Evolutionary conservation across 1,139 yeast species (phyloP).

Genomic region (Candida neerlandica): DNA sequence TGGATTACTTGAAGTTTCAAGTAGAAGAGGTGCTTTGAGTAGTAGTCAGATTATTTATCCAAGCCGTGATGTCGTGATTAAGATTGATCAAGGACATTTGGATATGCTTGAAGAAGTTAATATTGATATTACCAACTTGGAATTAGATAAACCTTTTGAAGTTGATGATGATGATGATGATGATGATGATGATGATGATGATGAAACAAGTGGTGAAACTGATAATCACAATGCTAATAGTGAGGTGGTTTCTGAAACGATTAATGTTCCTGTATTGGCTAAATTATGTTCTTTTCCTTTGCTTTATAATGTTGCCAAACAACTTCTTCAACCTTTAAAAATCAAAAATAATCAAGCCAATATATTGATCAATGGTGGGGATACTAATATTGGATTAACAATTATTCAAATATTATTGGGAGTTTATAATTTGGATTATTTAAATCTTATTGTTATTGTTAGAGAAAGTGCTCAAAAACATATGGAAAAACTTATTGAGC

Average conservation of each 20-base stretch:
- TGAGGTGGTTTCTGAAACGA: background rate
- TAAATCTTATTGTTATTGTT: slow-evolving; percentile 36
- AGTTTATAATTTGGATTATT: slow-evolving; percentile 24
- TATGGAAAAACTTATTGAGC: slow-evolving; percentile 27
- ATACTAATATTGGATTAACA: slow-evolving; percentile 42
- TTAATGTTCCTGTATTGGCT: slow-evolving; percentile 33
- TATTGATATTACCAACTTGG: slow-evolving; percentile 18
- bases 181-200: slow-evolving; percentile 14
- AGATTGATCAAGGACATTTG: slow-evolving; percentile 28
- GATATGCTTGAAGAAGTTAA: slow-evolving; percentile 24
- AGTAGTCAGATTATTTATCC: slow-evolving; percentile 40
- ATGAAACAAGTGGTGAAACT: slow-evolving; percentile 4
- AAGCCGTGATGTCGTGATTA: slow-evolving; percentile 32
- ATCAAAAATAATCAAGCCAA: slow-evolving; percentile 22
- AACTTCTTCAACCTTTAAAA: slow-evolving; percentile 33
- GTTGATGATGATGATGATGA: slow-evolving; percentile 17
- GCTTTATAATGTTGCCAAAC: slow-evolving; percentile 44
- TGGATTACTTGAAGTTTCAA: slow-evolving; percentile 38
- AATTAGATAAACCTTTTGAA: slow-evolving; percentile 17
- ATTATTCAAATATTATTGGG: slow-evolving; percentile 36
- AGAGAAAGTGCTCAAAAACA: slow-evolving; percentile 26
- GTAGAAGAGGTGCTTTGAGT: slow-evolving; percentile 41
- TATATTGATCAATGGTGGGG: slow-evolving; percentile 48
- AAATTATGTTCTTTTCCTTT: slow-evolving; percentile 39
- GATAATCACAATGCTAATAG: background rate